These are phyloP conservation scores for Phytophthora sp. DNA, from an alignment of 352 stramenopile genomes.

Conservation along the genomic window DNA sequence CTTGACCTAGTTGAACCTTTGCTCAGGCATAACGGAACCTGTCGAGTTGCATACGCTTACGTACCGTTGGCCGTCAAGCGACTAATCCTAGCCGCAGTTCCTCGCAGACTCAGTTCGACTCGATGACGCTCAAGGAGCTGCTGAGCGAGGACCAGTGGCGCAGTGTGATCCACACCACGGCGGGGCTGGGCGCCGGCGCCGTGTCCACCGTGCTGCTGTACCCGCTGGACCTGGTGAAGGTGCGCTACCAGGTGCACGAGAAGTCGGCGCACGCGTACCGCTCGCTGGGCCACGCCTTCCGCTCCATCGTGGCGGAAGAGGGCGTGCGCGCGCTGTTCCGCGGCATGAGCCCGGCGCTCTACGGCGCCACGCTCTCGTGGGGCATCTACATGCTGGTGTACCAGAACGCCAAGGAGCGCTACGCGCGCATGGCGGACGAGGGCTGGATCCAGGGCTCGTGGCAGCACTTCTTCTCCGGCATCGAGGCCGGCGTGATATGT, in stretches of 20 bases:
- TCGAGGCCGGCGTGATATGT: conserved; percentile 89
- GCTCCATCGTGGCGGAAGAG: conserved; percentile 84
- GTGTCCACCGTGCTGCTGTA: conserved; percentile 91
- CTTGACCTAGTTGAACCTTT: conserved; percentile 30
- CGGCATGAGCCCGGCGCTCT: conserved; percentile 95
- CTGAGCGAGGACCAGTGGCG: conserved; percentile 70
- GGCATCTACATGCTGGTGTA: conserved; percentile 99
- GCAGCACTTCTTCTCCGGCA: conserved; percentile 84
- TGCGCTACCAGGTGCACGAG: conserved; percentile 97
- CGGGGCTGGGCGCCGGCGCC: conserved; percentile 76
- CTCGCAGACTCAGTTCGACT: not conserved
- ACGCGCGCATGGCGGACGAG: conserved; percentile 72
- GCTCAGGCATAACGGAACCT: conserved; percentile 12
- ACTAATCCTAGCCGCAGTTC: conserved; percentile 21
- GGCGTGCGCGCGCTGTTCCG: conserved; percentile 91
- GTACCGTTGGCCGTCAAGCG: not conserved
- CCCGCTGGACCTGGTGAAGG: conserved; percentile 97
- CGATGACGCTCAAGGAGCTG: conserved; percentile 52
- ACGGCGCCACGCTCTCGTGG: conserved; percentile 96
- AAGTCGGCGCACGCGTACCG: conserved; percentile 67
- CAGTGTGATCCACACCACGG: conserved; percentile 68
- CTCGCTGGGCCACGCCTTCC: conserved; percentile 76
- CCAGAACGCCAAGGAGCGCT: conserved; percentile 93
- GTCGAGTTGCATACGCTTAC: conserved; percentile 6
- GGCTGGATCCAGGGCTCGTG: conserved; percentile 77